Percentiles rank a stretch among this genome's conserved stretches.
phyloP scores from a whole-genome alignment of 2,329 filamentous ascomycete species.

The Neofusicoccum parvum region DNA sequence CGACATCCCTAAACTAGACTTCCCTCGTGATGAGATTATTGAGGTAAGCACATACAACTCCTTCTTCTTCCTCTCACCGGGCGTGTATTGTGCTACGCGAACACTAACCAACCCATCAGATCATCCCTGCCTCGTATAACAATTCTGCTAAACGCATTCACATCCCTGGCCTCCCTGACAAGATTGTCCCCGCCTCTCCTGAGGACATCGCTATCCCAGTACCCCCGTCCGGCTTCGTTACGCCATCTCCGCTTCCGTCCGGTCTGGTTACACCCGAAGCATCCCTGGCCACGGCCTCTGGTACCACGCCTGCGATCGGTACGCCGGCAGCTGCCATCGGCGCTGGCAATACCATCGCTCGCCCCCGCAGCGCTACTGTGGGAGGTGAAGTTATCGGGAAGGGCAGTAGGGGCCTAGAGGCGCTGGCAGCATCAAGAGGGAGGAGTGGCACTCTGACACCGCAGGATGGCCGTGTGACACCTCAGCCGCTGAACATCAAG shows the following conservation, averaged over 20 bases:
- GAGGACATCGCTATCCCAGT: slow-evolving; percentile 81
- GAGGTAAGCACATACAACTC: slow-evolving; percentile 58
- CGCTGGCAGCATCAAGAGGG: slow-evolving; percentile 3
- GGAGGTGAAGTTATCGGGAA: slow-evolving; percentile 11
- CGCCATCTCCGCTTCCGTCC: slow-evolving; percentile 37
- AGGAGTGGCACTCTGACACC: slow-evolving; percentile 18
- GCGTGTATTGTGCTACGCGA: slow-evolving; percentile 9
- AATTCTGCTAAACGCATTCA: slow-evolving; percentile 91
- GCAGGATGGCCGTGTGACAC: slow-evolving; percentile 16
- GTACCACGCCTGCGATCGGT: background rate
- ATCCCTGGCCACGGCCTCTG: background rate
- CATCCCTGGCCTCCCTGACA: slow-evolving; percentile 68
- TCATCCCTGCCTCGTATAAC: slow-evolving; percentile 95
- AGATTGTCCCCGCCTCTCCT: slow-evolving; percentile 74
- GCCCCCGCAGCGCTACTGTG: slow-evolving; percentile 8
- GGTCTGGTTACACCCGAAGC: slow-evolving; percentile 40
- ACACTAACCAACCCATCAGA: slow-evolving; percentile 48
- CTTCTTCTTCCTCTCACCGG: background rate
- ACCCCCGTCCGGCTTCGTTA: slow-evolving; percentile 57
- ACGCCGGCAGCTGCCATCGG: background rate
- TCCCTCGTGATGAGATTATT: slow-evolving; percentile 95
- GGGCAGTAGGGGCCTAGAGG: slow-evolving; percentile 10
- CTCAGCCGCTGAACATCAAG: slow-evolving; percentile 22
- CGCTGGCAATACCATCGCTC: background rate
- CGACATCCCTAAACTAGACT: slow-evolving; percentile 89